phyloP scores from a whole-genome alignment of 2,329 filamentous ascomycete genomes.

The Magnaporthiopsis incrustans region DNA sequence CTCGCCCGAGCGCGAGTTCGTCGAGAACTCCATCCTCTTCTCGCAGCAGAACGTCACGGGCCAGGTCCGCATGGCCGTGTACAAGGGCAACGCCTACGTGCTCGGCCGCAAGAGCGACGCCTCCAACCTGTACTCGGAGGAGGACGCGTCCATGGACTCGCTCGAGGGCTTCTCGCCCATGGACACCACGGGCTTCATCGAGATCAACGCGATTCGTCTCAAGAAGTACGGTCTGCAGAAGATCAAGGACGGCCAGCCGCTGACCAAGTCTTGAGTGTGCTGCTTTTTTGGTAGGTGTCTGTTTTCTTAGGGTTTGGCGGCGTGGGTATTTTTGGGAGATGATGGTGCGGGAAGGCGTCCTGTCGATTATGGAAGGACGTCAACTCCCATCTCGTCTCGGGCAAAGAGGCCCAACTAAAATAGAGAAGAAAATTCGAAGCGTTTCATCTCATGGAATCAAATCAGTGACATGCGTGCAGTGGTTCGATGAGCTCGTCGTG shows the following conservation, averaged over 20 bases:
- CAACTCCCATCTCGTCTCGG: neutral
- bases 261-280: constrained; percentile 10
- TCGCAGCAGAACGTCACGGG: constrained; percentile 43
- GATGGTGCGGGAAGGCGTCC: too few relatives aligned
- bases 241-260: constrained; percentile 27
- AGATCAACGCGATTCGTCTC: constrained; percentile 59
- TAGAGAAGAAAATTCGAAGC: too few relatives aligned
- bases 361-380: too few relatives aligned
- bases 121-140: constrained; percentile 42
- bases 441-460: too few relatives aligned
- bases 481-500: neutral
- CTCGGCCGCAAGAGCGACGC: constrained; percentile 35
- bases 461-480: neutral
- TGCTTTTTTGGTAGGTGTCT: neutral
- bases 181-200: constrained; percentile 49
- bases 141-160: constrained; percentile 42
- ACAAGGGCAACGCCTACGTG: constrained; percentile 36
- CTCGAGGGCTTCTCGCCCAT: constrained; percentile 33
- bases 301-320: neutral
- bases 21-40: constrained; percentile 47
- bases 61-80: constrained; percentile 26
- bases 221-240: constrained; percentile 43
- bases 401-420: neutral
- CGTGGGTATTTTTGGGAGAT: too few relatives aligned
- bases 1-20: constrained; percentile 44